Base-by-base conservation (phyloP, 2,329 filamentous ascomycete genomes). In the Phyllosticta citribraziliensis region DNA sequence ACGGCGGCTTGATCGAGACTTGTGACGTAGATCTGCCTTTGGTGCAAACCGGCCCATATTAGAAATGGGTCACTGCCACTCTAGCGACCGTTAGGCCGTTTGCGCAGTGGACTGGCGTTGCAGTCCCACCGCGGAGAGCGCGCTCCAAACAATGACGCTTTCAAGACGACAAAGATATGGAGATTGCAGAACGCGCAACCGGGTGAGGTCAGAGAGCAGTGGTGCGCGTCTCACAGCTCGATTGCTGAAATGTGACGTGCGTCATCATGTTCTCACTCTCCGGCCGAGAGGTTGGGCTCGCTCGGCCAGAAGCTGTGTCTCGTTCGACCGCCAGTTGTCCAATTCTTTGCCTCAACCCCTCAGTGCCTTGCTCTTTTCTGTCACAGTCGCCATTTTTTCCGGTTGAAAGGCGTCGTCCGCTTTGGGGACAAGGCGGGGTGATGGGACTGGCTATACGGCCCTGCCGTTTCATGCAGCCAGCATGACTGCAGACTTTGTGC, bases 1-100 rank as follows among this genome's bases (percentile, higher is more conserved):
- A n/a, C 40, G 40, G 25, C 40, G 40, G 12, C 12, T 11, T 25
- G 58, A 60, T 60, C 58, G 58, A 55, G 53, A 60, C 55, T 35
- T 55, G 22, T 22, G 14, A 52, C 30, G 53, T 25, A 27, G 40
- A 60, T 56, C 53, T 56, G 53, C 22, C 33, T 22, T 25, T 52
- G 14, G 52, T 55, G 52, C 27, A 19, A 51, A 17, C 24, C 24
- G 58, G 52, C 30, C 58, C 58, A 60, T 60, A 55, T 47, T 47
- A 55, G 57, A 58, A 54, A 54, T 20, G 19, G 57, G 12, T 58
- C 56, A 52, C 25, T 30, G 54, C 17, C 40, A 30, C 5, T 47
- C 40, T 47, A 47, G 14, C n/a, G n/a, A 47, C 40, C 40, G 40
- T 47, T 47, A 47, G 40, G 40, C 40, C 40, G 40, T 47, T 47